Conservation (phyloP, 2,329 filamentous ascomycete species). For the Epichloe hybrida region DNA sequence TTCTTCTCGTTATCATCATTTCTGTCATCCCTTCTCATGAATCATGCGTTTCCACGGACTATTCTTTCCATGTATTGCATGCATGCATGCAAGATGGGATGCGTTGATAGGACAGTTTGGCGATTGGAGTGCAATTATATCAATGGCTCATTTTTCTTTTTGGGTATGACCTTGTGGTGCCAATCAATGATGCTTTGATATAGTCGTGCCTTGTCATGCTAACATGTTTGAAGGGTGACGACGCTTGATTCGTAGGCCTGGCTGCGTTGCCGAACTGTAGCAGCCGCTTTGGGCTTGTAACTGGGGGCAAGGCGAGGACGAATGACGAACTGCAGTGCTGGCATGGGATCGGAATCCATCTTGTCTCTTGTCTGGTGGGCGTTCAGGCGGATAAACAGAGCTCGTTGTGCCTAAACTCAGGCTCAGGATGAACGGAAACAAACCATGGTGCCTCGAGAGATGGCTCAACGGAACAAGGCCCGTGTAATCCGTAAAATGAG, state of each 20-base stretch:
- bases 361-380: too few species aligned
- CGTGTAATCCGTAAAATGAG: background rate
- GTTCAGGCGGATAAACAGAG: background rate
- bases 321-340: too few species aligned
- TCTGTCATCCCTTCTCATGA: background rate
- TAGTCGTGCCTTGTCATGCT: too few species aligned
- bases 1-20: background rate
- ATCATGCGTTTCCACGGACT: background rate
- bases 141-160: constrained; percentile 8
- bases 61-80: background rate
- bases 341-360: too few species aligned
- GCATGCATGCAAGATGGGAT: constrained; percentile 13
- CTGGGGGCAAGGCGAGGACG: too few species aligned
- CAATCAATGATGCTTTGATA: background rate
- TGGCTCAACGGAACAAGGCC: too few species aligned
- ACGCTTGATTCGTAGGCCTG: too few species aligned
- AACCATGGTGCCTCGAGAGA: too few species aligned
- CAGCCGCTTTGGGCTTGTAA: too few species aligned
- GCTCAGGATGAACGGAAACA: too few species aligned
- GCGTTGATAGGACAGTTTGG: constrained; percentile 36
- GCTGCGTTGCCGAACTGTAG: too few species aligned
- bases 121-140: constrained; percentile 37
- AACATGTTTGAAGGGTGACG: too few species aligned
- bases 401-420: background rate
- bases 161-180: background rate